Percentiles rank a stretch among this genome's conserved stretches.
These are phyloP conservation scores for Plasmodium coatneyi DNA, from an alignment of 169 alveolate species.

Conservation along the genomic window DNA sequence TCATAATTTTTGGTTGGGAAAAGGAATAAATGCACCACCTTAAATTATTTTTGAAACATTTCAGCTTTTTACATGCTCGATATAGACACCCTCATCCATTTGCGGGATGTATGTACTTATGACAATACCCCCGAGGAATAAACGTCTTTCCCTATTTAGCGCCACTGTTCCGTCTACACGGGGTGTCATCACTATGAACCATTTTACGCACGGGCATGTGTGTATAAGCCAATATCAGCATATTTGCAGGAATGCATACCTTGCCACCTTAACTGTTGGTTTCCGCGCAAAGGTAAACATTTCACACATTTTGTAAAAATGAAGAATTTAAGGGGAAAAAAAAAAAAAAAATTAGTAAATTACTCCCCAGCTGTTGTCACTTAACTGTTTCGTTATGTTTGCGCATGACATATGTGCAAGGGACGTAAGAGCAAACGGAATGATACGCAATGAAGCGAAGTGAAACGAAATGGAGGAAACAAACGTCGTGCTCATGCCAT, in stretches of 20 bases:
- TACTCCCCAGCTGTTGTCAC: background rate
- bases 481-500: background rate
- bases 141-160: background rate
- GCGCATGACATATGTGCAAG: background rate
- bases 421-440: background rate
- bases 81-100: background rate
- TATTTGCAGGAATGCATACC: background rate
- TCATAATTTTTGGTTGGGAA: background rate
- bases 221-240: background rate
- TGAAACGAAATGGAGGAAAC: background rate
- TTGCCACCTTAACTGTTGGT: background rate
- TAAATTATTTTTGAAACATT: background rate
- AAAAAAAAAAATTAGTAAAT: background rate
- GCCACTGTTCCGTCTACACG: background rate
- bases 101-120: background rate
- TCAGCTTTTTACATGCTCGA: background rate
- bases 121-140: background rate
- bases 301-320: background rate
- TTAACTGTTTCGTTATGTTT: background rate
- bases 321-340: background rate
- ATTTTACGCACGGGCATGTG: background rate
- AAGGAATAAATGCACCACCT: background rate
- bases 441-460: background rate
- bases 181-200: background rate
- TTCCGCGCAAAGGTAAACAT: background rate